Percentiles rank a stretch among this genome's conserved stretches.
Conservation (phyloP, 768 basidiomycete species). For the Jaapia argillacea region DNA sequence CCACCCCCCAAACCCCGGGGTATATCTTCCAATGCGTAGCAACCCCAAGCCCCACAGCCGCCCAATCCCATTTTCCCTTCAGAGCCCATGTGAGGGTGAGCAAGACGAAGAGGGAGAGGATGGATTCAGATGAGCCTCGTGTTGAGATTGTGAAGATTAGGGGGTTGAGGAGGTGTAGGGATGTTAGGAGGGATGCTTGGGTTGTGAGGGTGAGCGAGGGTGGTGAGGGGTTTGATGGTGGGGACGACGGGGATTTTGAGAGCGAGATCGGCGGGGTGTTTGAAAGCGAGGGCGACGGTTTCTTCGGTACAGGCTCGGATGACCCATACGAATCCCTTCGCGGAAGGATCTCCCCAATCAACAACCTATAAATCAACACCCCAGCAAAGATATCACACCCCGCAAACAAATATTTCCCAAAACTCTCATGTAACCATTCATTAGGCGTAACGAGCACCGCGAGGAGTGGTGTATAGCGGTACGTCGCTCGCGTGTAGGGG, state of each 20-base stretch:
- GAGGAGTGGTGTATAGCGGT: slow-evolving; percentile 92
- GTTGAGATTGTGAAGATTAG: slow-evolving; percentile 95
- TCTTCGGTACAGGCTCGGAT: no score
- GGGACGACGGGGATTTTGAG: slow-evolving; percentile 2
- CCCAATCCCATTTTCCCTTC: slow-evolving; percentile 45
- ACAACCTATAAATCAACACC: slow-evolving; percentile 53
- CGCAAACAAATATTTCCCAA: slow-evolving; percentile 89
- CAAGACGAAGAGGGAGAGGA: slow-evolving; percentile 75
- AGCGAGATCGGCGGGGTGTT: slow-evolving; percentile 4
- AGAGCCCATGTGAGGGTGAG: slow-evolving; percentile 53
- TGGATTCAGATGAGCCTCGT: slow-evolving; percentile 88
- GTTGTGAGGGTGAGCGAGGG: not conserved
- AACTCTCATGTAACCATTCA: slow-evolving; percentile 67
- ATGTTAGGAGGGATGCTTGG: slow-evolving; percentile 45
- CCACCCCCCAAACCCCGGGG: slow-evolving; percentile 84
- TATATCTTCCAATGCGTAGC: slow-evolving; percentile 97
- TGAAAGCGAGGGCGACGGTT: no score
- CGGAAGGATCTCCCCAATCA: slow-evolving; percentile 41
- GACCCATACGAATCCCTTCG: no score
- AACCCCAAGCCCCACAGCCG: slow-evolving; percentile 69
- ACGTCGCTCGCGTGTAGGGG: slow-evolving; percentile 87
- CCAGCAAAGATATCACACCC: slow-evolving; percentile 77
- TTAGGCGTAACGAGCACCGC: slow-evolving; percentile 79
- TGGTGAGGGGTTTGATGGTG: not conserved
- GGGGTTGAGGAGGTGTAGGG: slow-evolving; percentile 84